Percentiles rank a stretch among this genome's conserved stretches.
phyloP scores from a whole-genome alignment of 1,139 yeast species.

The Pichia sp. region DNA sequence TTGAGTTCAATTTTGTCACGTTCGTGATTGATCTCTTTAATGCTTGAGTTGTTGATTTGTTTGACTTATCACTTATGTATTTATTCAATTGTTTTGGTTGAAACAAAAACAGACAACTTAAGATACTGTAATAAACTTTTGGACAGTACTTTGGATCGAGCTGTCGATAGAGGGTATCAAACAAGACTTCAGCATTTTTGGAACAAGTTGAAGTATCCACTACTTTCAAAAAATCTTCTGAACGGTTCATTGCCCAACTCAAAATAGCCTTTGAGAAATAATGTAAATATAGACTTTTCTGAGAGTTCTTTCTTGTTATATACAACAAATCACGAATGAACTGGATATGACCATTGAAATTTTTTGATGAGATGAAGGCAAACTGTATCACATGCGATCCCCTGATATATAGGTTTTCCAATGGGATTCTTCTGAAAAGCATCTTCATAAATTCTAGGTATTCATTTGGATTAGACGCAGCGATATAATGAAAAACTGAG shows the following conservation, averaged over 20 bases:
- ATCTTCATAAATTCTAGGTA: conserved; percentile 39
- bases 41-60: conserved; percentile 22
- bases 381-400: conserved; percentile 51
- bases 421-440: conserved; percentile 33
- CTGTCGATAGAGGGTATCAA: conserved; percentile 25
- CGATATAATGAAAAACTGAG: conserved; percentile 25
- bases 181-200: conserved; percentile 23
- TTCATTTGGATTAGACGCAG: conserved; percentile 49
- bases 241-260: conserved; percentile 56
- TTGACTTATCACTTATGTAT: conserved; percentile 21
- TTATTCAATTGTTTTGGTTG: conserved; percentile 25
- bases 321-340: conserved; percentile 41
- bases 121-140: conserved; percentile 22
- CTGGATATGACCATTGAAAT: conserved; percentile 38
- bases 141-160: conserved; percentile 26
- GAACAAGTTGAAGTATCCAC: conserved; percentile 12
- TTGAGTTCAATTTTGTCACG: conserved; percentile 16
- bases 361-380: conserved; percentile 42
- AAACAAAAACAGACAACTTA: conserved; percentile 25
- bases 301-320: conserved; percentile 45
- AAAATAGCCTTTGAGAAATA: conserved; percentile 48
- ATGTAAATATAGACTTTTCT: conserved; percentile 50
- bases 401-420: conserved; percentile 43
- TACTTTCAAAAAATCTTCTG: conserved; percentile 38
- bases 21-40: conserved; percentile 26